Evolutionary conservation across 441 rosid genomes (phyloP), one percentile per base, ranked within the genome.

Genomic region (Adansonia madagascariensis): DNA sequence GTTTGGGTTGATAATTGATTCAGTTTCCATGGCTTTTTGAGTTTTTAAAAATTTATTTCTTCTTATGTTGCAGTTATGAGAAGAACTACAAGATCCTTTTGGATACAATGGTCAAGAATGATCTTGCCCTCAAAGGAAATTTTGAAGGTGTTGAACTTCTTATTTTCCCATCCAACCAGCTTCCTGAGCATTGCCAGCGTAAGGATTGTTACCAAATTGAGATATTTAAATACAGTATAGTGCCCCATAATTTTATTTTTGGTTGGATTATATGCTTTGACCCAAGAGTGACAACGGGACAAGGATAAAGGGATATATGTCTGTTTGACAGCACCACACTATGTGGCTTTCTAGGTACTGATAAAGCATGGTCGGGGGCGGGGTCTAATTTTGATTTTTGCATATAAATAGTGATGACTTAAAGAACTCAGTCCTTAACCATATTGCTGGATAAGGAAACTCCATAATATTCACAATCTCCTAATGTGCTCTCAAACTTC

Each of bases 91-190:
- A 86, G 86, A 81, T 85, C 77, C 88, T 94, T 82, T 76, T 93
- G 86, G 98, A 93, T 80, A 80, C 81, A 82, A 87, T 95, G 95
- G 91, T 93, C 72, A 88, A 86, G 83, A 87, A 86, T 56, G 99
- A 97, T 86, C 85, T 93, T 84, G 99, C 97, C 77, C 86, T 97
- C 69, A 92, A 88, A 85, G 99, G 91, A 87, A 84, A 79, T 84
- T 81, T 89, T 65, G 94, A 87, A 78, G 90, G 85, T 60, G 88
- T 91, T 77, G 98, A 97, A 76, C 90, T 97, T 63, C 79, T 94
- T 83, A 86, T 97, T 82, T 97, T 93, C 75, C 86, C 98, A 71
- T 97, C 99, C 77, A 90, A 85, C 74, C 98, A 86, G 78, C 98
- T 97, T 84, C 98, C 98, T 53, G 88, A 83, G 76, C 81, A 82